phyloP scores from a whole-genome alignment of 495 filamentous ascomycete genomes.

The Annulohypoxylon nitens region DNA sequence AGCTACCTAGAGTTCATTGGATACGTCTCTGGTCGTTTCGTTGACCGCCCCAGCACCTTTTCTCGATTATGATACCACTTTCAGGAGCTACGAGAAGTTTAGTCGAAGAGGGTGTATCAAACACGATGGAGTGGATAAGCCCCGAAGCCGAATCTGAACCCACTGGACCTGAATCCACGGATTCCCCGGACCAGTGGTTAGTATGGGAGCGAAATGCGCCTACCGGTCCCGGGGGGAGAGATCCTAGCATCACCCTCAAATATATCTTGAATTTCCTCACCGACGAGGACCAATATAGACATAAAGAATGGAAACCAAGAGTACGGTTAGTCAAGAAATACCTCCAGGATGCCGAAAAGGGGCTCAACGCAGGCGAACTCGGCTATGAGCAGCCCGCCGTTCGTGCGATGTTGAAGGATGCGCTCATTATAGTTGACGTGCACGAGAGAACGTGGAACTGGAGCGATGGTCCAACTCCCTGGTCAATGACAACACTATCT shows the following conservation, averaged over 20 bases:
- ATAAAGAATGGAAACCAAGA: conserved; percentile 24
- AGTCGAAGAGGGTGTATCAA: not conserved
- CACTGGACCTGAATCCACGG: not conserved
- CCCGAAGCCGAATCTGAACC: no score
- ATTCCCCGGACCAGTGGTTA: not conserved
- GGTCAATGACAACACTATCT: conserved; percentile 34
- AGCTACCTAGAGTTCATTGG: conserved; percentile 20
- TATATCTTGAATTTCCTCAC: conserved; percentile 38
- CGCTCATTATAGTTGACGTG: conserved; percentile 32
- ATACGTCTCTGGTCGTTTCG: conserved; percentile 7
- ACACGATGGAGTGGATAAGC: conserved; percentile 3
- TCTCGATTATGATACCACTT: not conserved
- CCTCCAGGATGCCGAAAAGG: conserved; percentile 33
- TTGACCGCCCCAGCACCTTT: conserved; percentile 11
- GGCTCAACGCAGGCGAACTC: conserved; percentile 37
- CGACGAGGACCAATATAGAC: conserved; percentile 42
- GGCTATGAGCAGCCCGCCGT: conserved; percentile 36
- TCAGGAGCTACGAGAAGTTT: conserved; percentile 2
- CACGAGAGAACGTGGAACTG: conserved; percentile 25
- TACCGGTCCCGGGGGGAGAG: conserved; percentile 30
- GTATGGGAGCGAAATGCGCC: not conserved
- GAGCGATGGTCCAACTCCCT: conserved; percentile 25
- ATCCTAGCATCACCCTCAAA: conserved; percentile 31
- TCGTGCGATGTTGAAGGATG: conserved; percentile 34
- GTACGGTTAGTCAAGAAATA: conserved; percentile 33